Evolutionary conservation across 1,284 basidiomycete species (phyloP).

Genomic region (Meira nashicola): DNA sequence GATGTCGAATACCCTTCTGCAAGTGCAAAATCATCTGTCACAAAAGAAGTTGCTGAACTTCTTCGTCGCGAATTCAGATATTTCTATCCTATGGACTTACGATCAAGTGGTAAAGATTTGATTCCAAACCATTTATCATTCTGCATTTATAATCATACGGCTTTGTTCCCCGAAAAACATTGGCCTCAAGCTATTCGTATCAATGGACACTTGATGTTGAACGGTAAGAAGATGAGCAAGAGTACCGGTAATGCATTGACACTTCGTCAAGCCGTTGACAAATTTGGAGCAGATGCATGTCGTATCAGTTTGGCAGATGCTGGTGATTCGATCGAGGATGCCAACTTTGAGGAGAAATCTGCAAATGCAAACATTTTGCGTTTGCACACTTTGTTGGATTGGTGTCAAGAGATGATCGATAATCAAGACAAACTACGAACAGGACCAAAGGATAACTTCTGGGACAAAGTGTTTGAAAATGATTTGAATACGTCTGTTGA

Average conservation of each 20-base stretch:
- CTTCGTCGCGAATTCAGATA: slow-evolving; percentile 90
- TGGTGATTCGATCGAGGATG: slow-evolving; percentile 94
- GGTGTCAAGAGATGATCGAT: slow-evolving; percentile 76
- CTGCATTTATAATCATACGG: slow-evolving; percentile 87
- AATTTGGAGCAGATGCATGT: slow-evolving; percentile 90
- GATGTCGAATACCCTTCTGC: slow-evolving; percentile 67
- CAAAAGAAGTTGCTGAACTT: slow-evolving; percentile 71
- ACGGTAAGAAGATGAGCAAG: slow-evolving; percentile 99
- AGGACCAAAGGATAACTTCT: slow-evolving; percentile 49
- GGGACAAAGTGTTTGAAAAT: slow-evolving; percentile 81
- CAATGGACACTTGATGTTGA: slow-evolving; percentile 95
- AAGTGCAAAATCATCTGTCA: slow-evolving; percentile 59
- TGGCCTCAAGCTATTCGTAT: slow-evolving; percentile 88
- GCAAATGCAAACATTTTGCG: slow-evolving; percentile 96
- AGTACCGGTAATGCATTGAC: slow-evolving; percentile 66
- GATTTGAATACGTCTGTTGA: slow-evolving; percentile 83
- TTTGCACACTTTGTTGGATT: slow-evolving; percentile 81
- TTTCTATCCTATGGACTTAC: slow-evolving; percentile 97
- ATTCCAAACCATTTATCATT: slow-evolving; percentile 96
- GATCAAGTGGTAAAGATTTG: slow-evolving; percentile 97
- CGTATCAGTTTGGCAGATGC: slow-evolving; percentile 90
- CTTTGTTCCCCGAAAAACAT: slow-evolving; percentile 87
- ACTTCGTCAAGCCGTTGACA: slow-evolving; percentile 47
- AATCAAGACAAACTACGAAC: slow-evolving; percentile 65
- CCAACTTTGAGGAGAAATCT: slow-evolving; percentile 97